Evolutionary conservation across 345 rosid genomes (phyloP).

Genomic region (Passiflora organensis): DNA sequence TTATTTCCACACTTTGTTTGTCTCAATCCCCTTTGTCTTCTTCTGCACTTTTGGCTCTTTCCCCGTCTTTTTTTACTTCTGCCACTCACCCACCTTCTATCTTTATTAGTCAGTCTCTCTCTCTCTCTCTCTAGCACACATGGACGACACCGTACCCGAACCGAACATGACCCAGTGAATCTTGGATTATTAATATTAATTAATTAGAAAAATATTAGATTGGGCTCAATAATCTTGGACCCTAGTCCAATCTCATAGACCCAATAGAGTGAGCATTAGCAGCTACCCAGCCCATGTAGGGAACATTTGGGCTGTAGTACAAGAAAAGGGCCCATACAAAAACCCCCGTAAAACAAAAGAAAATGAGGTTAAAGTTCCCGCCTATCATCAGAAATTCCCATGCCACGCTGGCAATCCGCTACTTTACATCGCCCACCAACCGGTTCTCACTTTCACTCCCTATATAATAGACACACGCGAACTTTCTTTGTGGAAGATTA

Average conservation of each 20-base stretch:
- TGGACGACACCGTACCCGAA: neutral
- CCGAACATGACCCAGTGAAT: no score
- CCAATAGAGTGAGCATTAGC: no score
- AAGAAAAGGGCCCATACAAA: neutral
- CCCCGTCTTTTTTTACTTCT: neutral
- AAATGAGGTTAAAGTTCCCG: slow-evolving; percentile 30
- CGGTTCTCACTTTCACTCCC: neutral
- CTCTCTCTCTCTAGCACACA: neutral
- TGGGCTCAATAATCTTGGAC: no score
- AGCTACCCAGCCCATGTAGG: no score
- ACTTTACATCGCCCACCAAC: slow-evolving; percentile 22
- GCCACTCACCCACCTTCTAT: neutral
- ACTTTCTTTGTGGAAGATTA: no score
- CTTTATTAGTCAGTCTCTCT: neutral
- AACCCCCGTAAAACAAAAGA: neutral
- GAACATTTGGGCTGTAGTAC: no score
- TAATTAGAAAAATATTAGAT: no score
- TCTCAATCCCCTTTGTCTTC: neutral
- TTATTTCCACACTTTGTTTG: no score
- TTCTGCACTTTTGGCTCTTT: neutral
- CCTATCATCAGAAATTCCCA: slow-evolving; percentile 9
- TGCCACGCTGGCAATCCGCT: slow-evolving; percentile 50
- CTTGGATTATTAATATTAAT: no score
- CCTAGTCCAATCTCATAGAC: no score
- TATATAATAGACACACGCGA: no score